Base-by-base conservation (phyloP, 371 early-diverging fungal genomes). In the Circinella umbellata region DNA sequence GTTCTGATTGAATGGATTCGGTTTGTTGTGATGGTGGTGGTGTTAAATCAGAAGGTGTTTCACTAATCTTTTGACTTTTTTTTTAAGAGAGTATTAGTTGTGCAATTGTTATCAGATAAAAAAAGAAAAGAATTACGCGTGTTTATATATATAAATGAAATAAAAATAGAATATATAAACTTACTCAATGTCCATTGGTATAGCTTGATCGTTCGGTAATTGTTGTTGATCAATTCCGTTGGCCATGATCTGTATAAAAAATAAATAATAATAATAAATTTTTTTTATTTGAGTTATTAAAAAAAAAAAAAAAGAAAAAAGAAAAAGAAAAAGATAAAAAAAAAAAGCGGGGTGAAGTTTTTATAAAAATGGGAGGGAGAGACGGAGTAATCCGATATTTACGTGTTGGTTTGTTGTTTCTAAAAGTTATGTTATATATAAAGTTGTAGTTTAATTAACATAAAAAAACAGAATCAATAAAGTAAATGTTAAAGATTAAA, bases 161-260 rank as follows among this genome's bases (percentile, higher is more conserved):
- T 11, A 49, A n/a, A 49, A n/a, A 49, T 11, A 15, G 4, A n/a
- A n/a, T n/a, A n/a, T n/a, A n/a, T n/a, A n/a, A 49, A 69, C 69
- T 55, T 63, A 69, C 69, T 69, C 69, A 18, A 20, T 46, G 38
- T 63, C 69, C 42, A 59, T 15, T 27, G 48, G 35, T 4, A 49
- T 6, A 18, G 20, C 18, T 39, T 59, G 67, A 14, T 69, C 69
- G 37, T 63, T 42, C 7, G 69, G 36, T 35, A 39, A 42, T 20
- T 55, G 57, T 63, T 53, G 69, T 34, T 63, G 69, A 54, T 69
- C 69, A 49, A 69, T 69, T 53, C 61, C 69, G 69, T 69, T 69
- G 34, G 69, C 69, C 69, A 69, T 69, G 34, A 55, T 39, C 39
- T 9, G 39, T 47, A n/a, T 42, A 38, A 17, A 63, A 63, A 17